Base-by-base conservation (phyloP, 306 rosid species). In the Phaseolus lunatus region DNA sequence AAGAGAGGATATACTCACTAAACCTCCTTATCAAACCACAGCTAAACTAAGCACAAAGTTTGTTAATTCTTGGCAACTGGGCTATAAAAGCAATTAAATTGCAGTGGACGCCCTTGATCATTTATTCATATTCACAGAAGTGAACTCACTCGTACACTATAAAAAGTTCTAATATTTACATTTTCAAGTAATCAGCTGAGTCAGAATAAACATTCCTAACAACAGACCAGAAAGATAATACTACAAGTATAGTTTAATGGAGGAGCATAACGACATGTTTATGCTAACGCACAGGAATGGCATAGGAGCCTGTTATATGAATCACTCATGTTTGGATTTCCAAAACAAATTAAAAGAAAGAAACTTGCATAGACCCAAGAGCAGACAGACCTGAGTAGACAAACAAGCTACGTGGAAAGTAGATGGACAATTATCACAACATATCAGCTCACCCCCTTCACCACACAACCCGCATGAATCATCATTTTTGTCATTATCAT, bases 401-500 rank as follows among this genome's bases (percentile, higher is more conserved):
- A 96, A 86, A 88, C 98, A 96, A 84, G 90, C 80, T 83, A 75
- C 90, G 84, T 96, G 99, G 79, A 83, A 96, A 73, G 99, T 90
- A 65, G 99, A 96, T 41, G 99, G 99, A 59, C 98, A 96, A 83
- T 84, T 91, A 84, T 96, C 98, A 78, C 99, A 96, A 85, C 99
- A 92, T 75, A 92, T 86, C 82, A 96, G 81, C 84, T 92, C 98
- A 39, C 98, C 99, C 57, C 98, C 99, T 50, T 92, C 97, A 57
- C 97, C 99, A 84, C 99, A 96, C 76, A 89, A 75, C 47, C 98
- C 99, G 23, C 98, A 96, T 0, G 96, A 96, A 80, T 96, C 98
- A 84, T 96, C 99, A 69, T 96, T 96, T 88, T 78, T 65, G 78
- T 96, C 99, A 66, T 87, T 82, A 49, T 89, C 84, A 58, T 87